Evolutionary conservation across 495 filamentous ascomycete species (phyloP), one percentile per base, ranked within the genome.

Genomic region (Aspergillus campestris): DNA sequence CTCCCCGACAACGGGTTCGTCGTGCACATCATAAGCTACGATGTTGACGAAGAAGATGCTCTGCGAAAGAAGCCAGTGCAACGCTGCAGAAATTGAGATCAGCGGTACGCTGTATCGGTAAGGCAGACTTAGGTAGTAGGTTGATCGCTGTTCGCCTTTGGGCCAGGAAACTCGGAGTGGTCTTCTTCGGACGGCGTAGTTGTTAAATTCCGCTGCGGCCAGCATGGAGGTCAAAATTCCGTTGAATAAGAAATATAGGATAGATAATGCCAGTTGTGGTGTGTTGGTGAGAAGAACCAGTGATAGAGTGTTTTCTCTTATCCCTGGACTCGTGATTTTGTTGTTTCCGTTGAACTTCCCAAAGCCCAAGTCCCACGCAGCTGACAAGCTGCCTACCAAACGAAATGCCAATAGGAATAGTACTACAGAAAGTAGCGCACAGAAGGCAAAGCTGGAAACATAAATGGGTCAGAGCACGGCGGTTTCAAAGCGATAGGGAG

Each of bases 11-110:
- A 12, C 6, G 8, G 32, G 4, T 3, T 14, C n/a, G 1, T 47
- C 47, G 4, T 42, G 7, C 4, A 35, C 28, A 13, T 52, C 38
- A 28, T 42, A 45, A 1, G 35, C 39, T 11, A 47, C 27, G 10
- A 56, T 37, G 13, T 45, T 34, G 3, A 47, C 40, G 36, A 47
- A 52, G 38, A 72, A 74, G 6, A 70, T 45, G 14, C 55, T 56
- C 38, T 72, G 61, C 2, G 70, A 72, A 3, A 69, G 45, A 2
- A 68, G 54, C 66, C 69, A 71, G 32, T 73, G 71, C 0, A 66
- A 42, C 2, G 62, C 1, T 2, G 43, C 52, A 3, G 53, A 53
- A 8, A 37, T 29, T 6, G 45, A 24, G 24, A 61, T 36, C 0
- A 74, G 47, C 0, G 68, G 68, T 7, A 71, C 33, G 2, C 56